Evolutionary conservation across 257 asterid species (phyloP).

Genomic region (Capsicum baccatum): DNA sequence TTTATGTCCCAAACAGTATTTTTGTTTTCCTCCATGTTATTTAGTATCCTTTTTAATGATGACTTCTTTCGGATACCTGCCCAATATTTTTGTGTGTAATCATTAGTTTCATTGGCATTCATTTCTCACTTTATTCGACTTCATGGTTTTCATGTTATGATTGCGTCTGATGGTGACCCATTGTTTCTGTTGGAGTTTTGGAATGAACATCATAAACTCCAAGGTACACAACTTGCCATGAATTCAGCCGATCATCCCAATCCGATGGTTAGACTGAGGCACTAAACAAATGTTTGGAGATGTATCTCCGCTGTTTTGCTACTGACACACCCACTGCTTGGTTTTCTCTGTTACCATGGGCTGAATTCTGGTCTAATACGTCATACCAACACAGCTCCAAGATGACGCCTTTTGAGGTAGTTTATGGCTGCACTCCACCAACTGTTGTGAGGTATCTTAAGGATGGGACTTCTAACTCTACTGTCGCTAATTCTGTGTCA

Average conservation of each 20-base stretch:
- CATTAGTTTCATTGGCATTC: no score
- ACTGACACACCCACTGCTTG: background rate
- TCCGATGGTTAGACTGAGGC: background rate
- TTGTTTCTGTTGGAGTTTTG: background rate
- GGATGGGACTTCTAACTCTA: background rate
- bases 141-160: background rate
- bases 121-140: background rate
- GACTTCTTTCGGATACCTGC: no score
- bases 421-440: background rate
- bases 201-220: background rate
- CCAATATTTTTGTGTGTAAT: no score
- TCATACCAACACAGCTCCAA: background rate
- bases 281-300: background rate
- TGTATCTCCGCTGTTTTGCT: background rate
- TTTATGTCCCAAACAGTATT: no score
- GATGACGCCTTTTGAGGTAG: background rate
- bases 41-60: no score
- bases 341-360: background rate
- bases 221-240: background rate
- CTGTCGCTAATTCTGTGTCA: background rate
- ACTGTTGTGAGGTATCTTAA: background rate
- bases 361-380: background rate
- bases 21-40: no score
- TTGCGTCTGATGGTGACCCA: background rate
- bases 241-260: background rate